Evolutionary conservation across 176 grass and related monocot genomes (phyloP).

Genomic region (Ensete ventricosum): DNA sequence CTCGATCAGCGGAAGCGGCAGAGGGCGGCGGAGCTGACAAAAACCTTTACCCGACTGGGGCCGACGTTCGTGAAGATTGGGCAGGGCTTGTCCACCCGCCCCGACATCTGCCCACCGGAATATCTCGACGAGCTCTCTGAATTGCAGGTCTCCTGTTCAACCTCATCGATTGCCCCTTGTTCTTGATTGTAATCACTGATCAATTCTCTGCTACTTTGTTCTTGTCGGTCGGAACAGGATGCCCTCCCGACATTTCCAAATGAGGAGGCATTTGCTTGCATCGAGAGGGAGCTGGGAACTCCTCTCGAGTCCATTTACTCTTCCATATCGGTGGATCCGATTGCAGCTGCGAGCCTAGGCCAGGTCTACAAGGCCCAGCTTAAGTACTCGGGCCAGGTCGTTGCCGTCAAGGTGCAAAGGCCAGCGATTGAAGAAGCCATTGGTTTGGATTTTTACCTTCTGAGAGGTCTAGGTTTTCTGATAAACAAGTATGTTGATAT

Average conservation of each 20-base stretch:
- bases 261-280: conserved; percentile 80
- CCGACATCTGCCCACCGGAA: conserved; percentile 79
- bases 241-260: conserved; percentile 94
- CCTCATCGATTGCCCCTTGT: not conserved
- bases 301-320: conserved; percentile 78
- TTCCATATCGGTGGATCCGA: conserved; percentile 59
- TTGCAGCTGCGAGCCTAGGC: conserved; percentile 91
- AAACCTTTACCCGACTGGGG: conserved; percentile 64
- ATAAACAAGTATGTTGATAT: conserved; percentile 90
- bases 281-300: conserved; percentile 66
- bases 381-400: conserved; percentile 61
- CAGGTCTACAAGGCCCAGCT: conserved; percentile 92
- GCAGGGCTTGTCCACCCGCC: conserved; percentile 80
- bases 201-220: not conserved
- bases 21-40: conserved; percentile 62
- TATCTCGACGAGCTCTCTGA: conserved; percentile 91
- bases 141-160: conserved; percentile 48
- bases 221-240: conserved; percentile 36
- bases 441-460: conserved; percentile 83
- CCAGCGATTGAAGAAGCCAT: conserved; percentile 88
- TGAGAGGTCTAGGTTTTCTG: conserved; percentile 69
- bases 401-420: conserved; percentile 92
- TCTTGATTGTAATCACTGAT: not conserved
- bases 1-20: conserved; percentile 36
- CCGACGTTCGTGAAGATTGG: conserved; percentile 98